phyloP scores from a whole-genome alignment of 192 early-diverging fungal genomes.

The Thamnidium elegans region DNA sequence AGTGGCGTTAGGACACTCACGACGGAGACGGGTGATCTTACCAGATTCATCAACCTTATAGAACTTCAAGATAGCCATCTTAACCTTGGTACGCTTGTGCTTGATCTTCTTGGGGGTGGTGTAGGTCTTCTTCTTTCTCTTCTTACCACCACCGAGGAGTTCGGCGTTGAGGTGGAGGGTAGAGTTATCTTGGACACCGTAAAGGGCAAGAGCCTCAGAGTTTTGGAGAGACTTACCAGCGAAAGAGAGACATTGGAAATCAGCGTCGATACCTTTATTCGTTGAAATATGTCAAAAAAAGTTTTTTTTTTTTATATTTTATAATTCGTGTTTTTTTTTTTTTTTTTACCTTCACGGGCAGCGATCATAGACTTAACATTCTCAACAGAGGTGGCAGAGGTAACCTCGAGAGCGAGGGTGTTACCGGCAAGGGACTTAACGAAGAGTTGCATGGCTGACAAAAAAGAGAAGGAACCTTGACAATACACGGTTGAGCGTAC shows the following conservation, averaged over 20 bases:
- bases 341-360: constrained; percentile 47
- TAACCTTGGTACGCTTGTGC: constrained; percentile 99
- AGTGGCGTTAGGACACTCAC: constrained; percentile 94
- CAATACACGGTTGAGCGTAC: not conserved
- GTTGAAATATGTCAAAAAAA: too few relatives aligned
- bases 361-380: constrained; percentile 58
- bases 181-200: constrained; percentile 66
- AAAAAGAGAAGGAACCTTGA: constrained; percentile 11
- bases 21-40: constrained; percentile 96
- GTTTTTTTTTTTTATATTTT: not conserved
- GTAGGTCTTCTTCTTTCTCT: constrained; percentile 99
- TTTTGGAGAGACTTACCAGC: constrained; percentile 50
- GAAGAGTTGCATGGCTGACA: constrained; percentile 57
- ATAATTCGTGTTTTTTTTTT: constrained; percentile 5
- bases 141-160: constrained; percentile 89
- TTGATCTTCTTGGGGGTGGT: constrained; percentile 99
- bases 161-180: constrained; percentile 74
- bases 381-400: constrained; percentile 46
- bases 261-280: constrained; percentile 53
- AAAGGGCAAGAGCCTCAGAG: constrained; percentile 46
- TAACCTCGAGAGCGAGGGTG: constrained; percentile 61
- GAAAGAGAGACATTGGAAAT: constrained; percentile 56
- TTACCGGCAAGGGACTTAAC: constrained; percentile 65
- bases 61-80: constrained; percentile 97
- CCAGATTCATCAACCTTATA: constrained; percentile 98